phyloP scores from a whole-genome alignment of 2,329 filamentous ascomycete species.

The Diaporthe sp. region DNA sequence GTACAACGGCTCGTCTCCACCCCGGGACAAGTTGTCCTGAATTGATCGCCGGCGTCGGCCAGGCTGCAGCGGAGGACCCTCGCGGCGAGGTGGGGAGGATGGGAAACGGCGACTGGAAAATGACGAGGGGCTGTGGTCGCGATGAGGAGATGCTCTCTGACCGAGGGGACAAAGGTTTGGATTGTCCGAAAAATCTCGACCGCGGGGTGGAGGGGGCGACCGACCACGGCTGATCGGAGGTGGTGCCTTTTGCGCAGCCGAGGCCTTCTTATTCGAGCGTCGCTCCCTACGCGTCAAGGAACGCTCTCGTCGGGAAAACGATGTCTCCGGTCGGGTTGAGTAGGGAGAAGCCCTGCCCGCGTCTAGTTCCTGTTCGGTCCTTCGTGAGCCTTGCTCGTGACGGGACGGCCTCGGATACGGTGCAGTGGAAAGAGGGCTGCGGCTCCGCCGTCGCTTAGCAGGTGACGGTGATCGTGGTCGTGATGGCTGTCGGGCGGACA shows the following conservation, averaged over 20 bases:
- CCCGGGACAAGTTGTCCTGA: conserved; percentile 39
- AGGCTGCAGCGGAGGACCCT: conserved; percentile 20
- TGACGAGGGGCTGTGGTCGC: conserved; percentile 37
- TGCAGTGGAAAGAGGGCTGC: conserved; percentile 38
- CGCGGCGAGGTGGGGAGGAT: conserved; percentile 27
- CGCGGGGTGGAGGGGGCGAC: conserved; percentile 41
- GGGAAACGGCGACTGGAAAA: conserved; percentile 39
- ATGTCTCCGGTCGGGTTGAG: conserved; percentile 33
- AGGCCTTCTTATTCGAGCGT: conserved; percentile 38
- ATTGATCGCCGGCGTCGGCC: conserved; percentile 37
- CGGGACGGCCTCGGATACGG: conserved; percentile 36
- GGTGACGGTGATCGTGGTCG: conserved; percentile 40
- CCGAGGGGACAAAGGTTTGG: conserved; percentile 37
- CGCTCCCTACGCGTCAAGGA: conserved; percentile 41
- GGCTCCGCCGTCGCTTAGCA: conserved; percentile 44
- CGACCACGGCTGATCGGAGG: conserved; percentile 39
- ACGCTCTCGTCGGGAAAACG: conserved; percentile 36
- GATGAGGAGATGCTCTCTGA: conserved; percentile 37
- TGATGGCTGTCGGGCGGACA: conserved; percentile 32
- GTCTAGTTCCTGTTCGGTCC: conserved; percentile 29
- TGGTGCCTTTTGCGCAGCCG: conserved; percentile 36
- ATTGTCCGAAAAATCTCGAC: conserved; percentile 30
- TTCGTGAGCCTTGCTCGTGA: conserved; percentile 31
- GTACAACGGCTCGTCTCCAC: conserved; percentile 36
- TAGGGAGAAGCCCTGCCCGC: conserved; percentile 24